Percentiles rank a stretch among this genome's conserved stretches.
These are phyloP conservation scores for Cyberlindnera galapagoensis DNA, from an alignment of 805 yeast genomes.

Conservation along the genomic window DNA sequence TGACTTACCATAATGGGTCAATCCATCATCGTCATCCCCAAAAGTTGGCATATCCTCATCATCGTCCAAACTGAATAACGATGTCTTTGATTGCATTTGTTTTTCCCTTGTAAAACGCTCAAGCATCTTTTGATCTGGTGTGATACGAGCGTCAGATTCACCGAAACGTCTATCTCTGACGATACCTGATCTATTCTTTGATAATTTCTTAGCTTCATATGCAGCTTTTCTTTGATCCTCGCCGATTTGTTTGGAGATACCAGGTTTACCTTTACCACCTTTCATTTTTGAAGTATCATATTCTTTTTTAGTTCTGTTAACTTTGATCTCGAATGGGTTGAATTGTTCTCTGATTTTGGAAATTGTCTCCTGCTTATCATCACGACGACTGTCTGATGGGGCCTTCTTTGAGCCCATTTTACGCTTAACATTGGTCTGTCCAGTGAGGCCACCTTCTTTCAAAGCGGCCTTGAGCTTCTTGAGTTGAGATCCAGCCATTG, in stretches of 20 bases:
- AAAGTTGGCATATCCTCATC: conserved; percentile 37
- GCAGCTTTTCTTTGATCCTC: conserved; percentile 57
- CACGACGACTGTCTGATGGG: conserved; percentile 62
- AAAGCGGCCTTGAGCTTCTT: conserved; percentile 75
- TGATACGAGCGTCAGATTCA: conserved; percentile 62
- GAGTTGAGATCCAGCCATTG: conserved; percentile 83
- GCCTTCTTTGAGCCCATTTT: conserved; percentile 39
- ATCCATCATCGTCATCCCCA: conserved; percentile 28
- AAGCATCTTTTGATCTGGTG: conserved; percentile 91
- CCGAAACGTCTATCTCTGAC: conserved; percentile 87
- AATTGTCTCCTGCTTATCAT: conserved; percentile 54
- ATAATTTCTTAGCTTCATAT: conserved; percentile 56
- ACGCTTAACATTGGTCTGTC: conserved; percentile 66
- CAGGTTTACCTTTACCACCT: conserved; percentile 61
- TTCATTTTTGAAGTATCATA: conserved; percentile 38
- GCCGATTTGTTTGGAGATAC: conserved; percentile 59
- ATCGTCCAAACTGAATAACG: conserved; percentile 63
- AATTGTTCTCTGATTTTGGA: conserved; percentile 70
- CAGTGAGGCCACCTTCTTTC: conserved; percentile 76
- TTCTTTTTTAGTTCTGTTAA: conserved; percentile 64
- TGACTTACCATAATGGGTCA: conserved; percentile 78
- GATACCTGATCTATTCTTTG: conserved; percentile 71
- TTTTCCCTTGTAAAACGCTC: conserved; percentile 90
- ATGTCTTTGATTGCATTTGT: conserved; percentile 52
- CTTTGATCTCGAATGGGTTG: conserved; percentile 82